phyloP scores from a whole-genome alignment of 2,329 filamentous ascomycete species.

The Blastomyces gilchristii region DNA sequence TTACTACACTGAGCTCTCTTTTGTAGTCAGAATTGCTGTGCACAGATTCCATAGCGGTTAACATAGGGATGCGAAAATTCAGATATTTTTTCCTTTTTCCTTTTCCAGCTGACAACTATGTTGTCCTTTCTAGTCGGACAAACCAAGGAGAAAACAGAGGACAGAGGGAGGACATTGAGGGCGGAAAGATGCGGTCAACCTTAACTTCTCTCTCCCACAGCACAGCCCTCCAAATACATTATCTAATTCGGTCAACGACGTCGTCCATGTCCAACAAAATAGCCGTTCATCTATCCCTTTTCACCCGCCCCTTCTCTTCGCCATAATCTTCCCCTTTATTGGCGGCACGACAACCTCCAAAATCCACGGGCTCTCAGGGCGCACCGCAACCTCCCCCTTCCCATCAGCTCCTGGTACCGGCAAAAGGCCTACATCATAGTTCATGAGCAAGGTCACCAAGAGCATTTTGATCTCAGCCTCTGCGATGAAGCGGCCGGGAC shows the following conservation, averaged over 20 bases:
- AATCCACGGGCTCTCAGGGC: neutral
- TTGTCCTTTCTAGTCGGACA: too few relatives aligned
- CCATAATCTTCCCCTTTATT: neutral
- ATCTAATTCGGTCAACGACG: neutral
- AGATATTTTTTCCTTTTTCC: neutral
- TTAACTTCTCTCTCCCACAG: neutral
- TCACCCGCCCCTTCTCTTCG: neutral
- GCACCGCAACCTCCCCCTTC: neutral
- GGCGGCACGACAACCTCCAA: neutral
- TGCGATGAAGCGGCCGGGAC: neutral
- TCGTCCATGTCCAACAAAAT: neutral
- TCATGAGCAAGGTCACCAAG: neutral
- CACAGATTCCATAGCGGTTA: neutral
- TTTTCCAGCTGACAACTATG: too few relatives aligned
- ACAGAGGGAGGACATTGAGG: too few relatives aligned
- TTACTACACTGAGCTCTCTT: neutral
- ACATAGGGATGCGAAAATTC: neutral
- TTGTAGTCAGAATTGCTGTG: neutral
- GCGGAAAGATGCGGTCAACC: too few relatives aligned
- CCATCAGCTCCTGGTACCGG: neutral
- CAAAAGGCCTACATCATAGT: neutral
- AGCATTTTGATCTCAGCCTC: constrained; percentile 3
- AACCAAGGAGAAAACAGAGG: too few relatives aligned
- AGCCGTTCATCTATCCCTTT: neutral
- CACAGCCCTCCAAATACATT: neutral